These are phyloP conservation scores for Geum urbanum DNA, from an alignment of 306 rosid species.

Conservation along the genomic window DNA sequence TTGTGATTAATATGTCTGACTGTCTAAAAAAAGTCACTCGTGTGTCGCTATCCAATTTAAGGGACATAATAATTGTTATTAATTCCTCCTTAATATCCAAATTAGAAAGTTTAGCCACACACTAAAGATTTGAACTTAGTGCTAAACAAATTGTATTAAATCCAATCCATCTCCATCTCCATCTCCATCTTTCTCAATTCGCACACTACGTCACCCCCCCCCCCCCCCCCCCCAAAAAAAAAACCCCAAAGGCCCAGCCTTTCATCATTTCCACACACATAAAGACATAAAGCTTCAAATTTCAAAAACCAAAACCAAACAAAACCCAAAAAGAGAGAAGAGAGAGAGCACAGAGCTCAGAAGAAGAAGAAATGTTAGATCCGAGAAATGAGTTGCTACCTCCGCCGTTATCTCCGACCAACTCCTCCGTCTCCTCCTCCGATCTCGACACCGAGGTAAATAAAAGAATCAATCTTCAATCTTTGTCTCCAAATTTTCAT, in stretches of 20 bases:
- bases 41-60: too few relatives aligned
- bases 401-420: slow-evolving; percentile 81
- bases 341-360: too few relatives aligned
- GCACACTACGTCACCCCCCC: not conserved
- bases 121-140: not conserved
- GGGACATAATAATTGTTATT: too few relatives aligned
- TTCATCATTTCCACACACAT: not conserved
- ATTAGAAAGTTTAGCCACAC: not conserved
- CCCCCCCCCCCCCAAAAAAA: not conserved
- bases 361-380: slow-evolving; percentile 85
- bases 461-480: too few relatives aligned
- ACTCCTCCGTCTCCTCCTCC: slow-evolving; percentile 91
- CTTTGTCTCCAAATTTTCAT: too few relatives aligned
- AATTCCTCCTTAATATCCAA: not conserved
- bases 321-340: not conserved
- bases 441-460: slow-evolving; percentile 89
- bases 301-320: slow-evolving; percentile 1
- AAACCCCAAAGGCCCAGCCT: slow-evolving; percentile 6
- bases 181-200: slow-evolving; percentile 8
- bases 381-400: slow-evolving; percentile 74
- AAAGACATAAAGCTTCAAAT: slow-evolving; percentile 11
- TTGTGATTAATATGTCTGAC: too few relatives aligned
- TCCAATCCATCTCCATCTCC: slow-evolving; percentile 10
- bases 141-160: not conserved
- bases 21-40: too few relatives aligned